phyloP scores from a whole-genome alignment of 371 early-diverging fungal genomes.

The Antonospora locustae region DNA sequence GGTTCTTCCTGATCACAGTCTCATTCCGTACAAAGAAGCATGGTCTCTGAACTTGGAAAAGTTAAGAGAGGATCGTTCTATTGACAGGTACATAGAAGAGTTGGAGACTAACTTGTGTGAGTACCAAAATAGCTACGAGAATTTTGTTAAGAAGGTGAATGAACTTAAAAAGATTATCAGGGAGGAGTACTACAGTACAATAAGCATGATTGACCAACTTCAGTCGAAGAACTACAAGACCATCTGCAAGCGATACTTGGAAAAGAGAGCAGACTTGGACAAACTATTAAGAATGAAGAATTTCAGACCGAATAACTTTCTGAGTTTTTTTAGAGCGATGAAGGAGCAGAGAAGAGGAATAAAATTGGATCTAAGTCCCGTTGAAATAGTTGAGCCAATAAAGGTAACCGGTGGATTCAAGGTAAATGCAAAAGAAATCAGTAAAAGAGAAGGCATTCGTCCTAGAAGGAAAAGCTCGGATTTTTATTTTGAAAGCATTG shows the following conservation, averaged over 20 bases:
- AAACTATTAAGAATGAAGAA: conserved; percentile 23
- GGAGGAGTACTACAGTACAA: conserved; percentile 39
- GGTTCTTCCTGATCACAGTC: conserved; percentile 34
- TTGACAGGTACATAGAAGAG: conserved; percentile 32
- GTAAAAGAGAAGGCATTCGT: too few species aligned
- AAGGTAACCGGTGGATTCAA: too few species aligned
- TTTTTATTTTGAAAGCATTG: too few species aligned
- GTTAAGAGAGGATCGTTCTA: conserved; percentile 4
- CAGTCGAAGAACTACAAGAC: conserved; percentile 41
- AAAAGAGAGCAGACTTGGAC: conserved; percentile 16
- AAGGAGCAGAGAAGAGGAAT: conserved; percentile 27
- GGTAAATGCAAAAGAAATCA: too few species aligned
- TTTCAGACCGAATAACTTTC: conserved; percentile 46
- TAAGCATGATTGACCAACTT: conserved; percentile 36
- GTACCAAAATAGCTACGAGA: conserved; percentile 4
- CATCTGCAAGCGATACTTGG: conserved; percentile 50
- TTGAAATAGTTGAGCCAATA: too few species aligned
- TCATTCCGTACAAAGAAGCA: conserved; percentile 50
- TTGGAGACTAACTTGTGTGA: conserved; percentile 18
- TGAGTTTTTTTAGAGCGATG: conserved; percentile 41
- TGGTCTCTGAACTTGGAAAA: conserved; percentile 31
- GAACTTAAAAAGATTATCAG: conserved; percentile 29
- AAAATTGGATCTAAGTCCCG: too few species aligned
- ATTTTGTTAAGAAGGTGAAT: conserved; percentile 30
- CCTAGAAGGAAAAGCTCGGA: too few species aligned